phyloP scores from a whole-genome alignment of 495 filamentous ascomycete genomes.

The Clohesyomyces aquaticus region DNA sequence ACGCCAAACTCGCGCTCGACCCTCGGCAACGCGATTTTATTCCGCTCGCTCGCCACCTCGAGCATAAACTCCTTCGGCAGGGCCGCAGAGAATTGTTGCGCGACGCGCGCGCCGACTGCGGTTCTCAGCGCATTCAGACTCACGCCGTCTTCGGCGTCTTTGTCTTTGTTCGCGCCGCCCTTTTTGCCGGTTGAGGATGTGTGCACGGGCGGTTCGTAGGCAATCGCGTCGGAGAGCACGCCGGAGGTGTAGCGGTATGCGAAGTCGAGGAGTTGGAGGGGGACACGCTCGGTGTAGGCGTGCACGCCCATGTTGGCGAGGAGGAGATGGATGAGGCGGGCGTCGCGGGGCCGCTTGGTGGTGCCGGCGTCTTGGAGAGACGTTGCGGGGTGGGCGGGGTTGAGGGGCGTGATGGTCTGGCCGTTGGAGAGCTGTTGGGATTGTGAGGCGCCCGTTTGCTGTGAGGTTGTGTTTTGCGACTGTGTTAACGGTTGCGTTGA shows the following conservation, averaged over 20 bases:
- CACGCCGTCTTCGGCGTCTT: slow-evolving; percentile 49
- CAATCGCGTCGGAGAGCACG: slow-evolving; percentile 68
- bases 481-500: slow-evolving; percentile 35
- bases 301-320: slow-evolving; percentile 85
- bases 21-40: slow-evolving; percentile 76
- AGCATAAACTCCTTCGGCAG: slow-evolving; percentile 84
- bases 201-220: slow-evolving; percentile 55
- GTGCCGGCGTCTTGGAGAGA: slow-evolving; percentile 64
- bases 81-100: slow-evolving; percentile 66
- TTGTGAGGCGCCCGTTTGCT: too few species aligned
- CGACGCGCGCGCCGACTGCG: slow-evolving; percentile 64
- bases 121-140: slow-evolving; percentile 62
- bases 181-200: slow-evolving; percentile 30
- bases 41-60: slow-evolving; percentile 81
- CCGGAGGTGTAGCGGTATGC: slow-evolving; percentile 80
- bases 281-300: slow-evolving; percentile 90
- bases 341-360: slow-evolving; percentile 79
- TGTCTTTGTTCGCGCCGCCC: slow-evolving; percentile 37
- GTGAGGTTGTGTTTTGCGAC: slow-evolving; percentile 25
- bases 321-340: slow-evolving; percentile 87
- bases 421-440: slow-evolving; percentile 32
- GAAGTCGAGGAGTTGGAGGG: slow-evolving; percentile 92
- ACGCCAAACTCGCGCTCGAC: slow-evolving; percentile 77
- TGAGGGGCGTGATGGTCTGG: slow-evolving; percentile 44
- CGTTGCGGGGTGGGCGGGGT: slow-evolving; percentile 50